phyloP scores from a whole-genome alignment of 1,284 basidiomycete genomes.

The Ustanciosporium gigantosporum region DNA sequence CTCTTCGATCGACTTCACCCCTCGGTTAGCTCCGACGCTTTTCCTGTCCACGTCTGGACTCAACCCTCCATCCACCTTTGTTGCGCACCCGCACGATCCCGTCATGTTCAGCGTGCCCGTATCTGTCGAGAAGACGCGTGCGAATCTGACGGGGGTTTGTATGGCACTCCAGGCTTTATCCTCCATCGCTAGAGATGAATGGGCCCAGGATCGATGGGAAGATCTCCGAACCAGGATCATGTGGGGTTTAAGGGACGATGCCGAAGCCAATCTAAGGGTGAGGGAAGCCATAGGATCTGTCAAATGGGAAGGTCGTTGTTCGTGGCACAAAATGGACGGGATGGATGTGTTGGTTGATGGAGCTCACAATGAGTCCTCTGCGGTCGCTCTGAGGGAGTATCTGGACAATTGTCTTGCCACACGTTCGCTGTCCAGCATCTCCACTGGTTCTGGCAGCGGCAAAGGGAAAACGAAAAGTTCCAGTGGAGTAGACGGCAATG shows the following conservation, averaged over 20 bases:
- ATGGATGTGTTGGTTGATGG: slow-evolving; percentile 74
- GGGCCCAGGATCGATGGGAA: slow-evolving; percentile 37
- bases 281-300: slow-evolving; percentile 16
- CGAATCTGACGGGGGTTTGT: slow-evolving; percentile 43
- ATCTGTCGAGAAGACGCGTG: slow-evolving; percentile 37
- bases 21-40: slow-evolving; percentile 24
- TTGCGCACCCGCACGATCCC: slow-evolving; percentile 37
- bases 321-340: slow-evolving; percentile 65
- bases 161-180: slow-evolving; percentile 56
- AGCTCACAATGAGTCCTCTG: slow-evolving; percentile 89
- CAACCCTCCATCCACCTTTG: slow-evolving; percentile 38
- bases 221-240: slow-evolving; percentile 50
- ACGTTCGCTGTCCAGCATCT: slow-evolving; percentile 1
- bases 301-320: slow-evolving; percentile 81
- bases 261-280: slow-evolving; percentile 23
- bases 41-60: slow-evolving; percentile 29
- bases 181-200: slow-evolving; percentile 51
- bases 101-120: slow-evolving; percentile 20
- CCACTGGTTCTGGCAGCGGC: neutral
- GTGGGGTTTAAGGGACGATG: slow-evolving; percentile 39
- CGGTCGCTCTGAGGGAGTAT: slow-evolving; percentile 73
- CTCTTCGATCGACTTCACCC: slow-evolving; percentile 16
- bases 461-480: neutral
- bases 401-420: slow-evolving; percentile 63
- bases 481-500: neutral